phyloP scores from a whole-genome alignment of 2,329 filamentous ascomycete species.

The Gremmenia infestans region DNA sequence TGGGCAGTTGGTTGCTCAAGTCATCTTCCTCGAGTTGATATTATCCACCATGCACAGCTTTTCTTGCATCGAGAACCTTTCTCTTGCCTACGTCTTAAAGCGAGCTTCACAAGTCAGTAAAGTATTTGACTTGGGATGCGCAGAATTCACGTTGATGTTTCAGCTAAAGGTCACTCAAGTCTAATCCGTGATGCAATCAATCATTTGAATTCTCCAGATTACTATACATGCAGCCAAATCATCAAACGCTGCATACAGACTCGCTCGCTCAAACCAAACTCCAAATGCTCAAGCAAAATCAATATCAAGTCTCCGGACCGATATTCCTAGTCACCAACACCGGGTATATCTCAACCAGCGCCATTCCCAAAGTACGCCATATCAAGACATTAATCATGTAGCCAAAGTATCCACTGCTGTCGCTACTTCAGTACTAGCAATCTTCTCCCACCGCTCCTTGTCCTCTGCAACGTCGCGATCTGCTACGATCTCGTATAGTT shows the following conservation, averaged over 20 bases:
- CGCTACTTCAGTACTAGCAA: conserved; percentile 74
- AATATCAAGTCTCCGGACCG: conserved; percentile 13
- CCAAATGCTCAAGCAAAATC: conserved; percentile 4
- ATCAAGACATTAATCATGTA: conserved; percentile 32
- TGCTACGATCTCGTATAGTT: conserved; percentile 66
- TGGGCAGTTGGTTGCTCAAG: too few relatives aligned
- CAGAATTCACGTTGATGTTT: too few relatives aligned
- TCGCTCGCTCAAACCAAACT: neutral
- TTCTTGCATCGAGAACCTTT: too few relatives aligned
- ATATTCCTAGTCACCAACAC: conserved; percentile 7
- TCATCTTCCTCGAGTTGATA: too few relatives aligned
- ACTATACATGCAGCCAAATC: neutral
- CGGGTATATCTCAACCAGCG: conserved; percentile 23
- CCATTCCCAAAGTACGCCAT: conserved; percentile 14
- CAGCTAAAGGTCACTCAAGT: too few relatives aligned
- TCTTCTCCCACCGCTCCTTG: conserved; percentile 65
- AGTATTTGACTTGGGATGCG: too few relatives aligned
- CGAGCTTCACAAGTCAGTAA: too few relatives aligned
- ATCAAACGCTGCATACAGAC: neutral
- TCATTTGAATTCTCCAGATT: too few relatives aligned
- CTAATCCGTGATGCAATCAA: too few relatives aligned
- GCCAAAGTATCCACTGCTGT: conserved; percentile 60
- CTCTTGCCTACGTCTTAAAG: too few relatives aligned
- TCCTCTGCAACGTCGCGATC: conserved; percentile 50
- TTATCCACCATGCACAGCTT: too few relatives aligned